Evolutionary conservation across 2,329 filamentous ascomycete genomes (phyloP).

Genomic region (Alternaria sp.): DNA sequence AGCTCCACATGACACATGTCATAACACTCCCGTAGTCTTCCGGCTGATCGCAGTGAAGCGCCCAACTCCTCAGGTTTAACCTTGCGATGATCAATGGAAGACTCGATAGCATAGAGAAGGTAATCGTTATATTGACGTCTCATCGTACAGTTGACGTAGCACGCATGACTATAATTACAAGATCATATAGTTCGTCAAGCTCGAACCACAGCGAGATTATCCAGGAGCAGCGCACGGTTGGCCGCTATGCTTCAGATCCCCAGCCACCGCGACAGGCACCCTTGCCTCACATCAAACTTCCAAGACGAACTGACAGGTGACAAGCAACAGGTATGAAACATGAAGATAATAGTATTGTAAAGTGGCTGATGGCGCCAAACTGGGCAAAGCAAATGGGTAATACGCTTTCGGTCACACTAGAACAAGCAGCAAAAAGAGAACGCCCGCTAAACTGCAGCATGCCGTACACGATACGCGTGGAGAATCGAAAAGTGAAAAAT

Average conservation of each 20-base stretch:
- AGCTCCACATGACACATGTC: background rate
- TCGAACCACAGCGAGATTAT: conserved; percentile 18
- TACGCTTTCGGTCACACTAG: conserved; percentile 5
- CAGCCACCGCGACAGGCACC: conserved; percentile 4
- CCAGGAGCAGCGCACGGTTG: conserved; percentile 11
- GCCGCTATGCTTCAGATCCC: conserved; percentile 8
- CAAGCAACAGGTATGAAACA: conserved; percentile 2
- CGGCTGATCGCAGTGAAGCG: background rate
- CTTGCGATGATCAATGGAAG: background rate
- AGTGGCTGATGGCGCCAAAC: conserved; percentile 2
- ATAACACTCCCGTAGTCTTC: background rate
- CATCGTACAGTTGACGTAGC: conserved; percentile 10
- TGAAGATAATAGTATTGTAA: conserved; percentile 1
- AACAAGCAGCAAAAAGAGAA: conserved; percentile 23
- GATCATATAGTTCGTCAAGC: conserved; percentile 20
- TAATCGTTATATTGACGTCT: conserved; percentile 24
- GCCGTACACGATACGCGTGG: conserved; percentile 14
- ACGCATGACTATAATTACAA: conserved; percentile 32
- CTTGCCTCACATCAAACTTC: conserved; percentile 6
- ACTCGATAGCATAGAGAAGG: conserved; percentile 14
- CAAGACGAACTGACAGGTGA: conserved; percentile 4
- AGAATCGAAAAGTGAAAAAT: conserved; percentile 21
- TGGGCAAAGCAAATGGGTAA: conserved; percentile 19
- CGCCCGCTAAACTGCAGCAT: conserved; percentile 45
- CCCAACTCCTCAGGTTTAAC: background rate